Base-by-base conservation (phyloP, 495 filamentous ascomycete genomes). In the Penicillium macrosclerotiorum region DNA sequence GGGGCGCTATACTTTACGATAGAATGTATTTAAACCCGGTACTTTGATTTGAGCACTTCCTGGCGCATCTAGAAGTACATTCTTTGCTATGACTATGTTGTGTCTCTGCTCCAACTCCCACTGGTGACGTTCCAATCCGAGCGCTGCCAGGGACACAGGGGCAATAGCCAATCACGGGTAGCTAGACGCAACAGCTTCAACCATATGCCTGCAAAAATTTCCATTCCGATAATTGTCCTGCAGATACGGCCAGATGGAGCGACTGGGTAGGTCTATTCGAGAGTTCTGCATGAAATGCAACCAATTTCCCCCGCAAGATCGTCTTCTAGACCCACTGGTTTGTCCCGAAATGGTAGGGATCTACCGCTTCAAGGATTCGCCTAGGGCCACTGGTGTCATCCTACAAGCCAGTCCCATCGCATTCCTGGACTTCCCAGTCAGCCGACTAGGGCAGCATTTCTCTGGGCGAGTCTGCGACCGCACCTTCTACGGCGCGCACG, bases 351-450 rank as follows among this genome's bases (percentile, higher is more conserved):
- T 6, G 35, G 33, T 11, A 39, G 34, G 34, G 34, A 51, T 45
- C 7, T 33, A 33, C 47, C 34, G 17, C 13, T 29, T 17, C n/a
- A 40, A 18, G 5, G 35, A 45, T 45, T 39, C 34, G 40, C 45
- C 22, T 22, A 17, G 16, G 8, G n/a, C 19, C 14, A 13, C 9
- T 42, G 37, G 5, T 35, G 47, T 45, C 34, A 51, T 45, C 24
- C 14, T 39, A 27, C 47, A 39, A 32, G 24, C n/a, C 41, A 40
- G 11, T 17, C 22, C 25, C n/a, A 5, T 16, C 13, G 14, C 31
- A 16, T 14, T 44, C 42, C 42, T 44, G 26, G 42, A 44, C n/a
- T 44, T 26, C 19, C 17, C 6, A 30, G 37, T 48, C 45, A 48
- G n/a, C 30, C 37, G 22, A 41, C 34, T 5, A 8, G 29, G 27